Evolutionary conservation across 2,329 filamentous ascomycete species (phyloP), one percentile per base, ranked within the genome.

Genomic region (Nothomitra cinnamomea): DNA sequence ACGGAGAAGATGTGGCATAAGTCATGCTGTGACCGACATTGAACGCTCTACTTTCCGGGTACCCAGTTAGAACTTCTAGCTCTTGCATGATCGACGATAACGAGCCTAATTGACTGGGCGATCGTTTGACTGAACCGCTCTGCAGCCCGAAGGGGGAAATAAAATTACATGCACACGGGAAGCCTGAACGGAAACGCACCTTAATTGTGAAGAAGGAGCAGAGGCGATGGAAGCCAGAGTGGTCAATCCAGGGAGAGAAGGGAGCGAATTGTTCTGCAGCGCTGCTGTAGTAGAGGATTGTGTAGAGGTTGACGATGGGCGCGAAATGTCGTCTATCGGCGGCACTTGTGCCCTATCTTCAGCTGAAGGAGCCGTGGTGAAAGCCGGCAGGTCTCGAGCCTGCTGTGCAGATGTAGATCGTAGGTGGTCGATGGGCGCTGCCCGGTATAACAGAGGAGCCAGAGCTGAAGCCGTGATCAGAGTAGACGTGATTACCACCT

Each of bases 1-100:
- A 78, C 49, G 80, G 79, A 47, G 80, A 80, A 58, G 78, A 77
- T 58, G 77, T 80, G 61, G 77, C 73, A 65, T 78, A 79, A 59
- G 72, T 77, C 72, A 79, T 76, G 65, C 67, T 75, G 66, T 70
- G 67, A 61, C 68, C 66, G 53, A 62, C 70, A 72, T 72, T 70
- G 57, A 64, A 53, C 36, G 52, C 32, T 53, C 52, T 53, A 25
- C 43, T 35, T 47, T 36, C 50, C 25, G 22, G n/a, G 38, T 52
- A 36, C 32, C 24, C 50, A 52, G 32, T 41, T 28, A 52, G 36
- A 38, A 43, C 6, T 15, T 24, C 22, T 43, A 19, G 50, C 45
- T 49, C 45, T 49, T 49, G 45, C 45, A 49, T 49, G 45, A 49
- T 28, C 28, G 24, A 49, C 24, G 45, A 49, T 49, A 49, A 49